Percentiles rank a stretch among this genome's conserved stretches.
phyloP scores from a whole-genome alignment of 140 eudicot species.

The Erigeron philadelphicus region DNA sequence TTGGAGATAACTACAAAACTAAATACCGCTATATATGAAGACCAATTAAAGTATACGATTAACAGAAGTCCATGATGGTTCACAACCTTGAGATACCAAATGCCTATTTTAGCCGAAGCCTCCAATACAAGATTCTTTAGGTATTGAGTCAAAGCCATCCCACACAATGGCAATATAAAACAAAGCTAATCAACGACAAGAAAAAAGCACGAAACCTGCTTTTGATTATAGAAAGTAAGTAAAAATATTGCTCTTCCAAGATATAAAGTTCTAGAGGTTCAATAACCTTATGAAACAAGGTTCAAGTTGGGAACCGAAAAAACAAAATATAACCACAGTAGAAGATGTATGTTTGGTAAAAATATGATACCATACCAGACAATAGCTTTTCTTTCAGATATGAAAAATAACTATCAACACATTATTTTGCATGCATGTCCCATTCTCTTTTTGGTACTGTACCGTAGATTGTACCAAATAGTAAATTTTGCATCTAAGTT shows the following conservation, averaged over 20 bases:
- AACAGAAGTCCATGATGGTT: neutral
- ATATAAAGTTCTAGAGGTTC: neutral
- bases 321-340: neutral
- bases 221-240: neutral
- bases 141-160: neutral
- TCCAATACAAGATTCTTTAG: neutral
- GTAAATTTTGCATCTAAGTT: conserved; percentile 7
- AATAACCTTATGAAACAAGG: neutral
- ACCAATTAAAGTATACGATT: too few relatives aligned
- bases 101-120: neutral
- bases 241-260: neutral
- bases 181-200: neutral
- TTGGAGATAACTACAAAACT: too few relatives aligned
- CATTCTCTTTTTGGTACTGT: neutral
- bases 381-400: neutral
- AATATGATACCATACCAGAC: conserved; percentile 7
- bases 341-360: neutral
- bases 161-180: neutral
- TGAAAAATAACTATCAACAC: neutral
- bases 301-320: neutral
- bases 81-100: neutral
- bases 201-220: neutral
- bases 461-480: conserved; percentile 1
- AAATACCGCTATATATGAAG: too few relatives aligned
- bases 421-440: neutral